Evolutionary conservation across 2,329 filamentous ascomycete genomes (phyloP), one percentile per base, ranked within the genome.

Genomic region (Lecanosticta acicola): DNA sequence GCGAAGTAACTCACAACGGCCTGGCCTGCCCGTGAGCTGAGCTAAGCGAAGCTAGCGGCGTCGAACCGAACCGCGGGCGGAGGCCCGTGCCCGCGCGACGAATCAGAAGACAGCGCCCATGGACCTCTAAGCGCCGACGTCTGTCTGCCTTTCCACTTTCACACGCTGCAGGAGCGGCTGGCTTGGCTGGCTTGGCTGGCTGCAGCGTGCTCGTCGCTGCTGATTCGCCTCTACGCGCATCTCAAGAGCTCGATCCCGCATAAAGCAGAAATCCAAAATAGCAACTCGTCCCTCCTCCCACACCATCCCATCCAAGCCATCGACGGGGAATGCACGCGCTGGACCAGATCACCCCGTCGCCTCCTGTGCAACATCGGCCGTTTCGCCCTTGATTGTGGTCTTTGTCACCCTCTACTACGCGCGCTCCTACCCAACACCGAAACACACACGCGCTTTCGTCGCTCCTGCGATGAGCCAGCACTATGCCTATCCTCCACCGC

Each of bases 391-490:
- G 24, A 7, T 29, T 29, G 24, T 11, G 21, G 41, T 48, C 47
- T 32, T n/a, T n/a, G n/a, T n/a, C n/a, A n/a, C n/a, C 24, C 24
- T 11, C 24, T 29, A 11, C 46, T 48, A 49, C 50, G 50, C 46
- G 54, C 47, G 38, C 50, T 55, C 47, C 38, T 48, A 58, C 54
- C 57, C 56, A 54, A 49, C 47, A 44, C 44, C 19, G n/a, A 18
- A n/a, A 32, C 14, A 20, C 32, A 41, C 49, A 26, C 41, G 36
- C 43, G 49, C 43, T 48, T 29, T 39, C 42, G 45, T 39, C 39
- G 48, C 45, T 47, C 39, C 48, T 34, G 51, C 48, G 33, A 62
- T 61, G 59, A 60, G 56, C 59, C 56, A 59, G 48, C 60, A 61
- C 43, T 52, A 62, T 59, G 54, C 51, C 41, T 54, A 53, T 46